These are phyloP conservation scores for Xylaria grammica DNA, from an alignment of 495 filamentous ascomycete genomes.

Conservation along the genomic window DNA sequence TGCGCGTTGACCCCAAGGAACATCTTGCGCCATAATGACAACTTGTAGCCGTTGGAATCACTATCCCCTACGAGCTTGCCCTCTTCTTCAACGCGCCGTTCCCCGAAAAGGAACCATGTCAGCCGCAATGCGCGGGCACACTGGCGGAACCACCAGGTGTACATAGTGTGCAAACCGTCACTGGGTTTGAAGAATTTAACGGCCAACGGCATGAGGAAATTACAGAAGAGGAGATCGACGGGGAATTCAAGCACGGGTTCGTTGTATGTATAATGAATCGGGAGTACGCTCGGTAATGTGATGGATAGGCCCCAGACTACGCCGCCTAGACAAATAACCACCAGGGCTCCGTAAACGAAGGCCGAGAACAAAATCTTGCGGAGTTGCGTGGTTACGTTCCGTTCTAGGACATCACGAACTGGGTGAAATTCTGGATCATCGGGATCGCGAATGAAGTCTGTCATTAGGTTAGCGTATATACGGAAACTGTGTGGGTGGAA, in stretches of 20 bases:
- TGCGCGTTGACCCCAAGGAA: constrained; percentile 45
- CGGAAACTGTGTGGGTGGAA: background rate
- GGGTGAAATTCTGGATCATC: constrained; percentile 99
- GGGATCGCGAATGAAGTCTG: constrained; percentile 96
- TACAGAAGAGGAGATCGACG: constrained; percentile 92
- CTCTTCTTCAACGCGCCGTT: constrained; percentile 80
- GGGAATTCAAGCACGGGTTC: constrained; percentile 94
- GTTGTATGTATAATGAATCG: constrained; percentile 89
- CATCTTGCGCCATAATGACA: constrained; percentile 38
- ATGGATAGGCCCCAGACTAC: constrained; percentile 90
- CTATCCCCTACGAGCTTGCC: constrained; percentile 50
- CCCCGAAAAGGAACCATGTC: constrained; percentile 90
- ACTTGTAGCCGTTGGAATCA: constrained; percentile 31
- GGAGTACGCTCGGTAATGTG: constrained; percentile 71
- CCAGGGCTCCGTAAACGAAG: constrained; percentile 91
- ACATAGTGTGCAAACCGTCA: constrained; percentile 80
- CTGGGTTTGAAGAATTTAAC: constrained; percentile 83
- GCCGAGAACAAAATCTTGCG: constrained; percentile 96
- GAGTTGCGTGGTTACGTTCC: constrained; percentile 89
- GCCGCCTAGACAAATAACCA: constrained; percentile 90
- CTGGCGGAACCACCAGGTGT: constrained; percentile 93
- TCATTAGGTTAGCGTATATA: constrained; percentile 33
- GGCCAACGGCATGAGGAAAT: constrained; percentile 88
- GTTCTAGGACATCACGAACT: constrained; percentile 93
- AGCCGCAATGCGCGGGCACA: constrained; percentile 82